phyloP scores from a whole-genome alignment of 1,139 yeast genomes.

The Petasospora fabianii region DNA sequence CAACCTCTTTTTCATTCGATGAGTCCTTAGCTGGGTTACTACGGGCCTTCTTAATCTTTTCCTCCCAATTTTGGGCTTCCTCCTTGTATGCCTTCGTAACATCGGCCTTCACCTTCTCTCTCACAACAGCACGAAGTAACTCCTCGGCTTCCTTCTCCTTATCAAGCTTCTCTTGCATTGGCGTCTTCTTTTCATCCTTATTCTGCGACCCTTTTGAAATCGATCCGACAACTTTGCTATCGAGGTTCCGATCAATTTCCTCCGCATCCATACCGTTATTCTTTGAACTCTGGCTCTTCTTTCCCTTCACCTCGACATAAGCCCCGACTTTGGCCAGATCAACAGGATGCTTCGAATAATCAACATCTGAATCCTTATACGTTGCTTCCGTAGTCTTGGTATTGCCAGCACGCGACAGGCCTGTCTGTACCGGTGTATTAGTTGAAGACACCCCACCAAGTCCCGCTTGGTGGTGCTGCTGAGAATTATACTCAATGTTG shows the following conservation, averaged over 20 bases:
- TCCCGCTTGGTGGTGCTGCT: too few species aligned
- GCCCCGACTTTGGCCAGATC: conserved; percentile 8
- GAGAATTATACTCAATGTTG: too few species aligned
- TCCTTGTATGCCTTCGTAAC: conserved; percentile 3
- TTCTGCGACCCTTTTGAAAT: conserved; percentile 8
- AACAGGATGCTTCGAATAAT: conserved; percentile 8
- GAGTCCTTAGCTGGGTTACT: neutral
- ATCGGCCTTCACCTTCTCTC: conserved; percentile 2
- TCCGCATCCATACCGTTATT: conserved; percentile 11
- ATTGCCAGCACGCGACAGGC: too few species aligned
- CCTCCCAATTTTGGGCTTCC: neutral
- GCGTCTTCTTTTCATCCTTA: neutral
- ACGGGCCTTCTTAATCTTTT: neutral
- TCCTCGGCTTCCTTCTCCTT: neutral
- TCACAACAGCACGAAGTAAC: neutral
- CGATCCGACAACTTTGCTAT: conserved; percentile 18
- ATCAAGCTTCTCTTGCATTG: too few species aligned
- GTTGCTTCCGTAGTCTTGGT: neutral
- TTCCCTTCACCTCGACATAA: neutral
- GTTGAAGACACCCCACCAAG: too few species aligned
- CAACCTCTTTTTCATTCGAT: neutral
- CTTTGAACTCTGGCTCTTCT: conserved; percentile 1
- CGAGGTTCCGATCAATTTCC: conserved; percentile 15
- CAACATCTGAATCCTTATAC: conserved; percentile 15
- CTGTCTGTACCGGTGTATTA: too few species aligned